These are phyloP conservation scores for Tremella yokohamensis DNA, from an alignment of 768 basidiomycete genomes.

Conservation along the genomic window DNA sequence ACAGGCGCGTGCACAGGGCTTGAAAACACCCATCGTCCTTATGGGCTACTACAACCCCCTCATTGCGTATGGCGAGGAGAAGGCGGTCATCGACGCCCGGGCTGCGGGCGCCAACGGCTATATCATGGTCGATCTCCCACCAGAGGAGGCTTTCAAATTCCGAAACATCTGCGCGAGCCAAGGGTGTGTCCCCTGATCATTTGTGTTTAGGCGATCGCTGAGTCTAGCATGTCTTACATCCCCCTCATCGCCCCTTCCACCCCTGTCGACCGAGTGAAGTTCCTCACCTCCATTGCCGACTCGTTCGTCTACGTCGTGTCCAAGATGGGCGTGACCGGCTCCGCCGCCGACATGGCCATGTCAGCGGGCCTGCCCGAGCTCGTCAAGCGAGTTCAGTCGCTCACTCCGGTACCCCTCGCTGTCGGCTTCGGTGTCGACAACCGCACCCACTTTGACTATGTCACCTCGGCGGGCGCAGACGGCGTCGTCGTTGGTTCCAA, in stretches of 20 bases:
- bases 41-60: slow-evolving; percentile 90
- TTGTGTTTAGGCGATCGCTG: neutral
- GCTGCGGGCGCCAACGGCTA: slow-evolving; percentile 95
- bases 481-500: slow-evolving; percentile 91
- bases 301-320: slow-evolving; percentile 98
- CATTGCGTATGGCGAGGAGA: slow-evolving; percentile 91
- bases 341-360: slow-evolving; percentile 64
- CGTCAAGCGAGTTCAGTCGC: slow-evolving; percentile 73
- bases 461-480: slow-evolving; percentile 83
- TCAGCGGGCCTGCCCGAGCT: slow-evolving; percentile 77
- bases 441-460: slow-evolving; percentile 78
- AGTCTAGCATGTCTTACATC: slow-evolving; percentile 78
- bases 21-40: slow-evolving; percentile 80
- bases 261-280: slow-evolving; percentile 76
- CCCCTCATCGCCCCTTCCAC: slow-evolving; percentile 95
- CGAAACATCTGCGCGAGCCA: slow-evolving; percentile 76
- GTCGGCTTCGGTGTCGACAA: slow-evolving; percentile 97
- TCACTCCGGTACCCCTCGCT: slow-evolving; percentile 76
- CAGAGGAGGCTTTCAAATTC: slow-evolving; percentile 90
- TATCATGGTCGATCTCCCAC: slow-evolving; percentile 95
- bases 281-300: slow-evolving; percentile 89
- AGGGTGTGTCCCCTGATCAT: slow-evolving; percentile 59
- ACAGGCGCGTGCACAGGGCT: slow-evolving; percentile 74
- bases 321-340: slow-evolving; percentile 98
- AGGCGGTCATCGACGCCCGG: slow-evolving; percentile 80